These are phyloP conservation scores for Chrysosphaeria jannelii DNA, from an alignment of 2,329 filamentous ascomycete species.

Conservation along the genomic window DNA sequence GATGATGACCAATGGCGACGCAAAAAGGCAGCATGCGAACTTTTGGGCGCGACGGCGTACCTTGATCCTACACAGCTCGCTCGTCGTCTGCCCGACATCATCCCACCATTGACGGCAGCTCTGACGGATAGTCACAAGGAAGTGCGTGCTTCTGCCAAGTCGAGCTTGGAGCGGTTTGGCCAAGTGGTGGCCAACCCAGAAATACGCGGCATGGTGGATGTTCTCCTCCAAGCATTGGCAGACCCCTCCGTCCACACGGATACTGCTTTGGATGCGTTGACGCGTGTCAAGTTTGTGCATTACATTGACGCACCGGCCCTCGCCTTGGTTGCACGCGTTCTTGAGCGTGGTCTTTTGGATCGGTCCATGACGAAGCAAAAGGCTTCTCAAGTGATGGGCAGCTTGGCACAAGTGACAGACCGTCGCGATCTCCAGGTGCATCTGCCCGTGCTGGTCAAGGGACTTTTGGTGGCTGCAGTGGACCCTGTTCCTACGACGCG, in stretches of 20 bases:
- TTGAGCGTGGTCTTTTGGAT: conserved; percentile 74
- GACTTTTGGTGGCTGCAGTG: conserved; percentile 64
- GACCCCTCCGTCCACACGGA: conserved; percentile 95
- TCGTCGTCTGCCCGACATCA: conserved; percentile 78
- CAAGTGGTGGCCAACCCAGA: conserved; percentile 97
- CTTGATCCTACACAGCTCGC: conserved; percentile 86
- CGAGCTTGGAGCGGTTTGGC: conserved; percentile 88
- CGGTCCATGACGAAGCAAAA: conserved; percentile 89
- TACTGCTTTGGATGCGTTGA: conserved; percentile 70
- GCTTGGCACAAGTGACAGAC: conserved; percentile 85
- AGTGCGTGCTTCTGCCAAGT: conserved; percentile 70
- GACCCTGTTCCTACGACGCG: conserved; percentile 91
- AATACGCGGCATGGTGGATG: conserved; percentile 71
- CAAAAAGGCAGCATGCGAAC: conserved; percentile 92
- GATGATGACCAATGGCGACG: conserved; percentile 94
- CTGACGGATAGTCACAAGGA: conserved; percentile 97
- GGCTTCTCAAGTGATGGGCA: conserved; percentile 90
- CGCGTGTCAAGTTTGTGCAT: conserved; percentile 95
- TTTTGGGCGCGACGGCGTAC: conserved; percentile 94
- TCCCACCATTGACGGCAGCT: conserved; percentile 76
- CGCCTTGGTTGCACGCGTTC: conserved; percentile 76
- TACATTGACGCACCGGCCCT: conserved; percentile 94
- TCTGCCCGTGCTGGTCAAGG: conserved; percentile 72
- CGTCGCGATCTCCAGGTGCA: conserved; percentile 80
- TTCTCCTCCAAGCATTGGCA: conserved; percentile 83